A percentile compares a stretch with the other conserved stretches of the same genome.
phyloP scores from a whole-genome alignment of 2,329 filamentous ascomycete species.

The Juglanconis juglandina region DNA sequence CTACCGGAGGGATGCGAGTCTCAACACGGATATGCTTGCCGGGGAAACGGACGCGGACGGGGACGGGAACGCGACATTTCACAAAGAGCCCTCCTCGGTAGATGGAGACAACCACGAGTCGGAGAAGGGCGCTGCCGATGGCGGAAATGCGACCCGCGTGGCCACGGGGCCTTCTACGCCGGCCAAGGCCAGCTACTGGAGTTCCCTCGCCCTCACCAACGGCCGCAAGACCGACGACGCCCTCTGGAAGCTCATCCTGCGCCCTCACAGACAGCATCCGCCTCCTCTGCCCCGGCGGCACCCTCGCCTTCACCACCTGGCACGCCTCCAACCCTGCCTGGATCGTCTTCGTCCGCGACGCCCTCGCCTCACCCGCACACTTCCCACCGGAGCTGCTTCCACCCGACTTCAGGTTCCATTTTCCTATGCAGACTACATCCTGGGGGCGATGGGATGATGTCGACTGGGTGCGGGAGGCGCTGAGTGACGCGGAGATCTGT shows the following conservation, averaged over 20 bases:
- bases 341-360: conserved; percentile 34
- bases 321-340: conserved; percentile 31
- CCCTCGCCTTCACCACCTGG: conserved; percentile 37
- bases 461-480: conserved; percentile 35
- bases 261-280: conserved; percentile 32
- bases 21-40: no score
- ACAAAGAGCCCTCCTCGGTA: no score
- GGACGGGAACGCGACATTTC: no score
- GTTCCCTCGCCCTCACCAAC: no score
- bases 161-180: no score
- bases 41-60: no score
- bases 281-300: conserved; percentile 37
- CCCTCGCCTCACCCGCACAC: conserved; percentile 30
- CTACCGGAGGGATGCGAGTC: no score
- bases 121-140: no score
- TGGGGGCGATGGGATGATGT: conserved; percentile 38
- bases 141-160: no score
- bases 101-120: no score
- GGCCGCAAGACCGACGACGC: no score
- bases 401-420: conserved; percentile 22
- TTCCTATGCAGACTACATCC: conserved; percentile 38
- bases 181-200: no score
- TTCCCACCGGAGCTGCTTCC: conserved; percentile 38
- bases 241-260: background rate
- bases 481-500: conserved; percentile 28